Percentiles rank a stretch among this genome's conserved stretches.
phyloP scores from a whole-genome alignment of 306 rosid species.

The Psophocarpus tetragonolobus region DNA sequence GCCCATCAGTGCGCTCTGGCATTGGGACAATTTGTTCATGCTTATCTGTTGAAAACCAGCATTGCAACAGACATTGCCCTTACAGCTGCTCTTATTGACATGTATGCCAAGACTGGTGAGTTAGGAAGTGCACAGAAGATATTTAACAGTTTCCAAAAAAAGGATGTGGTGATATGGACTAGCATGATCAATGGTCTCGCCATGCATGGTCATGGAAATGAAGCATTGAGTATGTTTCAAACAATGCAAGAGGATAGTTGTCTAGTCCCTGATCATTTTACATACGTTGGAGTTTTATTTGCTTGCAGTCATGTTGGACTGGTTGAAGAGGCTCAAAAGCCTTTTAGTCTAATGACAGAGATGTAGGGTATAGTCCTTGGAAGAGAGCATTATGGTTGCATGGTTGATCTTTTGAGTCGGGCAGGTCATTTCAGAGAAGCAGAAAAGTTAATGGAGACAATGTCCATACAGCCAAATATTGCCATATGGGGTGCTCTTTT shows the following conservation, averaged over 20 bases:
- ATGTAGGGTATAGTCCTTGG: constrained; percentile 54
- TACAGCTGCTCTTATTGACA: constrained; percentile 69
- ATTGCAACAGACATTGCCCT: constrained; percentile 43
- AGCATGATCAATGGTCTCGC: constrained; percentile 74
- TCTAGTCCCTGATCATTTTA: constrained; percentile 61
- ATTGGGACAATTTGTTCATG: constrained; percentile 66
- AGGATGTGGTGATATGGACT: constrained; percentile 75
- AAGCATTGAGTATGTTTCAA: constrained; percentile 59
- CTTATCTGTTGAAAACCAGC: constrained; percentile 48
- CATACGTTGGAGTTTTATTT: constrained; percentile 63
- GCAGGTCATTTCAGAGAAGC: constrained; percentile 72
- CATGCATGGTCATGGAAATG: constrained; percentile 62
- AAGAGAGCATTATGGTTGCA: constrained; percentile 79
- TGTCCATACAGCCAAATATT: constrained; percentile 54
- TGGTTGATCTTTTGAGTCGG: constrained; percentile 79
- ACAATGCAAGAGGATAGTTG: constrained; percentile 63
- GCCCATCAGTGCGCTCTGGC: constrained; percentile 51
- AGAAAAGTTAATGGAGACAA: constrained; percentile 49
- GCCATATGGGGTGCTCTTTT: constrained; percentile 73
- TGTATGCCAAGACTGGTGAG: constrained; percentile 78
- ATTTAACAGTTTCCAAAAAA: constrained; percentile 53
- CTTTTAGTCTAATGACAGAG: constrained; percentile 56
- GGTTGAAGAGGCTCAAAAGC: constrained; percentile 62
- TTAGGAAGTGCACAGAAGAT: constrained; percentile 48
- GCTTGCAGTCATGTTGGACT: constrained; percentile 75